These are phyloP conservation scores for Fraxinus platypoda DNA, from an alignment of 305 asterid species.

Conservation along the genomic window DNA sequence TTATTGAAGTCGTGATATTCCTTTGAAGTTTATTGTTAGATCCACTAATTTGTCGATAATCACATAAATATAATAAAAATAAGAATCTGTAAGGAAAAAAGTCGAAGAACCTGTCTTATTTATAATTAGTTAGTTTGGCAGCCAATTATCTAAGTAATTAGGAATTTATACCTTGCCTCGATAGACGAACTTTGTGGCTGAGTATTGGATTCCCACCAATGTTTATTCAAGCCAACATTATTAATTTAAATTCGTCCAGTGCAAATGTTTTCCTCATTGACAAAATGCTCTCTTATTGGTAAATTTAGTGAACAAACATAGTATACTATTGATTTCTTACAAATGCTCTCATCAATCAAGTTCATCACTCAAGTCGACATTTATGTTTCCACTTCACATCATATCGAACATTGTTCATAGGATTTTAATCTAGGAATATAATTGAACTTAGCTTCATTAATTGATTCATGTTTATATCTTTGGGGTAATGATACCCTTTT, in stretches of 20 bases:
- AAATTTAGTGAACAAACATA: neutral
- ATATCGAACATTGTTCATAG: no score
- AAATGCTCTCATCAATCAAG: neutral
- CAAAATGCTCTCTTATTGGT: no score
- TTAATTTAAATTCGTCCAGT: neutral
- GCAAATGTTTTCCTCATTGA: neutral
- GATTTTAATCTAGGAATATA: no score
- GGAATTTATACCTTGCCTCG: slow-evolving; percentile 2
- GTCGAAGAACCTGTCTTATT: slow-evolving; percentile 4
- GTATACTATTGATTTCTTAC: neutral
- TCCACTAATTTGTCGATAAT: neutral
- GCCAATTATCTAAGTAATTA: slow-evolving; percentile 12
- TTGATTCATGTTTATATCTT: no score
- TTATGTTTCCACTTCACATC: neutral
- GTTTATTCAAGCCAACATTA: neutral
- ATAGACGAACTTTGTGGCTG: neutral
- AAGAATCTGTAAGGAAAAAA: slow-evolving; percentile 15
- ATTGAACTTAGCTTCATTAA: no score
- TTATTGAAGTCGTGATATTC: neutral
- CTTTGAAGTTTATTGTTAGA: neutral
- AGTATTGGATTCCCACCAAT: neutral
- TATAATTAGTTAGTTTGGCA: neutral
- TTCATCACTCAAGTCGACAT: neutral
- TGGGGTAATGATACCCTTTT: no score
- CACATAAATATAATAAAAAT: neutral